These are phyloP conservation scores for Nicotiana obtusifolia DNA, from an alignment of 257 asterid species.

Conservation along the genomic window DNA sequence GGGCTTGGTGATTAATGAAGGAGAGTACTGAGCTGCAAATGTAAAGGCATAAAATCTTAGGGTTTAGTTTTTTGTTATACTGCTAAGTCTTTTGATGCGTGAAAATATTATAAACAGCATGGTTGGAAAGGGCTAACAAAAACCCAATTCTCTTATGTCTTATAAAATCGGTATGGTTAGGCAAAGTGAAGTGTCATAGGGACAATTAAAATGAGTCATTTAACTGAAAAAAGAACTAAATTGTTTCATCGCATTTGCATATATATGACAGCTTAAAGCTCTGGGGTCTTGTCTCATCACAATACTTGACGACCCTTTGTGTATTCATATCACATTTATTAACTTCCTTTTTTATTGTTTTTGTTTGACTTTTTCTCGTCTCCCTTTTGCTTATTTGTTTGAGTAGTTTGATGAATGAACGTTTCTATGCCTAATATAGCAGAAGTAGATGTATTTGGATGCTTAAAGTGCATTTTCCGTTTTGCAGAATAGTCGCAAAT, in stretches of 20 bases:
- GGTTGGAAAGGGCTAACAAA: not conserved
- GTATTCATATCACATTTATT: not conserved
- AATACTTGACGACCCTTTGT: not conserved
- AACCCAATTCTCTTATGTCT: not conserved
- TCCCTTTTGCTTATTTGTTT: not conserved
- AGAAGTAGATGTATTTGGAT: not conserved
- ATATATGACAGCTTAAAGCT: not conserved
- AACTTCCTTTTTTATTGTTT: not conserved
- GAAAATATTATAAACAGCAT: not conserved
- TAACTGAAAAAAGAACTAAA: no score
- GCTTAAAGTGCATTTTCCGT: not conserved
- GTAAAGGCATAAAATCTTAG: not conserved
- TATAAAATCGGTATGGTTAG: not conserved
- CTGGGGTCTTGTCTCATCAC: not conserved
- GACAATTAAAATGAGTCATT: not conserved
- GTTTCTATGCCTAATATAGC: not conserved
- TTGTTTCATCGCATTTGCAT: not conserved
- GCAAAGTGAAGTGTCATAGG: not conserved
- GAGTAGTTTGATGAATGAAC: not conserved
- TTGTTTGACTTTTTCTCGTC: not conserved
- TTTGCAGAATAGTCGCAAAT: no score
- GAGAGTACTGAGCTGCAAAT: not conserved
- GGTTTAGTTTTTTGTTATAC: not conserved
- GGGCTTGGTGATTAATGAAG: not conserved
- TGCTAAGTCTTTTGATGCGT: not conserved